These are phyloP conservation scores for Rhodotorula sp. DNA, from an alignment of 1,284 basidiomycete genomes.

Conservation along the genomic window DNA sequence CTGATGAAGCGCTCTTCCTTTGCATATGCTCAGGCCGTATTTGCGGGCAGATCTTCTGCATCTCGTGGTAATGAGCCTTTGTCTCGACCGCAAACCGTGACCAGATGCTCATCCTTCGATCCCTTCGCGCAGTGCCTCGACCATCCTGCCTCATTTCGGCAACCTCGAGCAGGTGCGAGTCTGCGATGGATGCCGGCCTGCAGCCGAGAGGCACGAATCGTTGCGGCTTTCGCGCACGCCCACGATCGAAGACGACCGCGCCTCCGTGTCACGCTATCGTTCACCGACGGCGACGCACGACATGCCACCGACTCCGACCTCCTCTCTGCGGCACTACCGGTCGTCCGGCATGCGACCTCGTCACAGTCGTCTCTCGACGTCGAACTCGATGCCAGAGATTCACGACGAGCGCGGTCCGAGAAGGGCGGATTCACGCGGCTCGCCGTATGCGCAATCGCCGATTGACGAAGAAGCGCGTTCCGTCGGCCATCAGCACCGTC, in stretches of 20 bases:
- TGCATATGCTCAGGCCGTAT: constrained; percentile 33
- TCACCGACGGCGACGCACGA: neutral
- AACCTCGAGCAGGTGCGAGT: constrained; percentile 87
- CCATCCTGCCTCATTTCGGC: constrained; percentile 54
- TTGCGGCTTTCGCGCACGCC: neutral
- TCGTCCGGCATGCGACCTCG: neutral
- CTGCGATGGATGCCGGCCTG: constrained; percentile 67
- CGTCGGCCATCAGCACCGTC: neutral
- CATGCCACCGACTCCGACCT: neutral
- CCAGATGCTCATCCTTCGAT: too few relatives aligned
- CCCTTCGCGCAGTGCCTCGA: constrained; percentile 69
- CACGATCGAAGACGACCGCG: neutral
- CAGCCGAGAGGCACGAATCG: constrained; percentile 6
- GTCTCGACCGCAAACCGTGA: neutral
- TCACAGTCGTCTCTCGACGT: constrained; percentile 6
- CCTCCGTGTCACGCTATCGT: neutral
- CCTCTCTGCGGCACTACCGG: neutral
- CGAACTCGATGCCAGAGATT: constrained; percentile 1
- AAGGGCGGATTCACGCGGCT: neutral
- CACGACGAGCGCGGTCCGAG: neutral
- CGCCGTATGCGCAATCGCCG: neutral
- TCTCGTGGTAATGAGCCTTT: constrained; percentile 55
- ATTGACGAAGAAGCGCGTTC: neutral
- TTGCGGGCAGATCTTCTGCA: constrained; percentile 76
- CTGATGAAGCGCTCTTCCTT: too few relatives aligned